Evolutionary conservation across 2,329 filamentous ascomycete genomes (phyloP).

Genomic region (Colletotrichum camelliae): DNA sequence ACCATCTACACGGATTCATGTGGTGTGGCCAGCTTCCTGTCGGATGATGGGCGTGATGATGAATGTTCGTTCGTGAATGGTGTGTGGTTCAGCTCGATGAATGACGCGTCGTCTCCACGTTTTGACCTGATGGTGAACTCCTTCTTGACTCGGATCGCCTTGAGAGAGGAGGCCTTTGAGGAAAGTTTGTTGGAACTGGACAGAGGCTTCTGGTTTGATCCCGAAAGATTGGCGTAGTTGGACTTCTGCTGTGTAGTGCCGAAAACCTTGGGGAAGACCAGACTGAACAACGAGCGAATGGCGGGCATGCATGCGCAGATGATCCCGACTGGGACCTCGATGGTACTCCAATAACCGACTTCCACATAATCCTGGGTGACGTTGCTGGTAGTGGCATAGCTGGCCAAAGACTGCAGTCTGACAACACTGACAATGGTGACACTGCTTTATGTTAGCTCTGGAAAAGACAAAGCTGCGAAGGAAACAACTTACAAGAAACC

Average conservation of each 20-base stretch:
- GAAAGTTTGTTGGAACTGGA: neutral
- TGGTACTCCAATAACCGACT: constrained; percentile 16
- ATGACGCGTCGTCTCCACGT: neutral
- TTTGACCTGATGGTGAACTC: constrained; percentile 10
- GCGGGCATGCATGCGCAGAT: constrained; percentile 26
- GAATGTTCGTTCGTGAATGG: neutral
- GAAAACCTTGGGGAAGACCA: constrained; percentile 39
- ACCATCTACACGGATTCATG: neutral
- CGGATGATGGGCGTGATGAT: neutral
- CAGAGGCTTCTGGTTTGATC: neutral
- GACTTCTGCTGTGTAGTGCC: constrained; percentile 25
- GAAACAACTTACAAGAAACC: constrained; percentile 37
- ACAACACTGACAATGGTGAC: constrained; percentile 37
- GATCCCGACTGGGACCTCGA: constrained; percentile 18
- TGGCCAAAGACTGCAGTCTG: constrained; percentile 29
- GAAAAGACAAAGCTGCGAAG: rapidly evolving
- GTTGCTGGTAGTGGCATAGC: constrained; percentile 26
- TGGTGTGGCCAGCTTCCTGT: neutral
- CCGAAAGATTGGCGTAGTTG: constrained; percentile 10
- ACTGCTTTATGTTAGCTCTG: constrained; percentile 14
- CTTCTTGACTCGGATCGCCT: constrained; percentile 3
- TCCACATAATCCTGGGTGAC: constrained; percentile 23
- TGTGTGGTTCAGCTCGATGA: neutral
- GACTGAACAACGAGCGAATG: constrained; percentile 36
- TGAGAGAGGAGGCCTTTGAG: neutral